Percentiles rank a stretch among this genome's conserved stretches.
These are phyloP conservation scores for Cynanchum wilfordii DNA, from an alignment of 257 asterid species.

Conservation along the genomic window DNA sequence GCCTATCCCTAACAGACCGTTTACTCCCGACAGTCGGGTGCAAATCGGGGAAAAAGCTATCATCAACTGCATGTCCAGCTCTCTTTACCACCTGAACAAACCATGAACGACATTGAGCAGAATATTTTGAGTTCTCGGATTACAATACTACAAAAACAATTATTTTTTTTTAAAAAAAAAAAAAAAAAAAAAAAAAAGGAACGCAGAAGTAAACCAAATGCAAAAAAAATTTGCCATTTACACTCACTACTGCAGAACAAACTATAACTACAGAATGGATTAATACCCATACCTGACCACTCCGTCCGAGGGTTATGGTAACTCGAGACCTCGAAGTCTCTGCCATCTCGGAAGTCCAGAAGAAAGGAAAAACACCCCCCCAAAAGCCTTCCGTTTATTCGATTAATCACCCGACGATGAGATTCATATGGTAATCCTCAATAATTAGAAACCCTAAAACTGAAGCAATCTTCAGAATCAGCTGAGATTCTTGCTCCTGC, in stretches of 20 bases:
- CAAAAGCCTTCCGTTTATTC: not conserved
- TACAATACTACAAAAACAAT: not conserved
- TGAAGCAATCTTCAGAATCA: not conserved
- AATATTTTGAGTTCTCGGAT: not conserved
- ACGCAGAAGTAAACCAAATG: not conserved
- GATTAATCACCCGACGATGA: not conserved
- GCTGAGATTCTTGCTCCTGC: constrained; percentile 74
- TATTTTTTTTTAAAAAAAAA: not conserved
- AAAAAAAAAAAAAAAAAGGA: not conserved
- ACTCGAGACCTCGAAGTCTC: constrained; percentile 71
- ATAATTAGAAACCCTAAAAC: constrained; percentile 16
- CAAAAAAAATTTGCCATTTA: not conserved
- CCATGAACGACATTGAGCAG: not conserved
- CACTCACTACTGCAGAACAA: not conserved
- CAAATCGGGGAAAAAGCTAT: constrained; percentile 27
- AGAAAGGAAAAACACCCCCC: too few relatives aligned
- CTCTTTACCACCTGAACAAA: constrained; percentile 66
- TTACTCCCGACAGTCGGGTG: constrained; percentile 52
- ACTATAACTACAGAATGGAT: not conserved
- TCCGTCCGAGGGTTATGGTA: constrained; percentile 80
- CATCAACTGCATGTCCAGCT: constrained; percentile 36
- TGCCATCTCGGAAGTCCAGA: constrained; percentile 34
- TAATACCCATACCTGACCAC: constrained; percentile 57
- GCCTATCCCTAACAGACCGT: constrained; percentile 75
- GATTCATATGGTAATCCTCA: not conserved